A percentile compares a stretch with the other conserved stretches of the same genome.
phyloP scores from a whole-genome alignment of 441 rosid genomes.

The Isatis lusitanica region DNA sequence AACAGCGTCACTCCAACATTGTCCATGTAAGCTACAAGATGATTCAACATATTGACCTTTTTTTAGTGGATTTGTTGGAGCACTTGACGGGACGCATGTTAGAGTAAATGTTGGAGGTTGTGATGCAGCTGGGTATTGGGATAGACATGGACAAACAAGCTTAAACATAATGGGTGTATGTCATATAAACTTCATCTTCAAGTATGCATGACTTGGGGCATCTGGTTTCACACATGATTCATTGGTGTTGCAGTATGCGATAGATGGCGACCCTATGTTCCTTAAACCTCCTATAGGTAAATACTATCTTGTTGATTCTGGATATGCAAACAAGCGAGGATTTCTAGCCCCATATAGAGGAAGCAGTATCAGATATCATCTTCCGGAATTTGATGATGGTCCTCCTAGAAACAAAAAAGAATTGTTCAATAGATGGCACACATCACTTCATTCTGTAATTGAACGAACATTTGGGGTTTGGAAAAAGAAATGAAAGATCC shows the following conservation, averaged over 20 bases:
- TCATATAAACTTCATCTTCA: background rate
- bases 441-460: too few species aligned
- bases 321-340: too few species aligned
- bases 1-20: background rate
- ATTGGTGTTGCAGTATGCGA: background rate
- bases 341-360: too few species aligned
- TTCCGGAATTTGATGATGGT: too few species aligned
- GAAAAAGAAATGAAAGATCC: too few species aligned
- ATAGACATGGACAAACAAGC: background rate
- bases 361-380: too few species aligned
- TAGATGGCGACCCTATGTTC: background rate
- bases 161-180: background rate
- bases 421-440: too few species aligned
- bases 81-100: background rate
- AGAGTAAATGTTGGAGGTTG: background rate
- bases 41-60: background rate
- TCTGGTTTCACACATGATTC: background rate
- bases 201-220: background rate
- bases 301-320: too few species aligned
- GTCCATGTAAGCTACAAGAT: background rate
- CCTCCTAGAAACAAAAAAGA: too few species aligned
- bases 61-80: background rate
- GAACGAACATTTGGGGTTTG: too few species aligned
- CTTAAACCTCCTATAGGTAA: too few species aligned
- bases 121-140: background rate